A percentile compares a stretch with the other conserved stretches of the same genome.
Conservation (phyloP, 2,329 filamentous ascomycete species). For the Epichloe bromicola region DNA sequence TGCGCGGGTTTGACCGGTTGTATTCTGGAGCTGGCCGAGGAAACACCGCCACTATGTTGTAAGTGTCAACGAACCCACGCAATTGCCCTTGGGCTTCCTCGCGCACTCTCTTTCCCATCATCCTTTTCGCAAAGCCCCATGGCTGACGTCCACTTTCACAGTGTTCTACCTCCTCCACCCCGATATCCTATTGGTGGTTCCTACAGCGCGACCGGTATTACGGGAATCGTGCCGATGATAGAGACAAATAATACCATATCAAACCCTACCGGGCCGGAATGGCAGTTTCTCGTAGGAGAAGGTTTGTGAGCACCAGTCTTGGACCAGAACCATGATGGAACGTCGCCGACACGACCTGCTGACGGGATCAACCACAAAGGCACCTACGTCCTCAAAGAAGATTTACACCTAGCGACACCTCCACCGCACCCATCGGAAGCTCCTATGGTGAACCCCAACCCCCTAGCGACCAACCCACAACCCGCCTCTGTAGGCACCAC, state of each 20-base stretch:
- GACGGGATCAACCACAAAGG: conserved; percentile 35
- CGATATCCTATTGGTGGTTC: conserved; percentile 66
- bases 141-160: conserved; percentile 19
- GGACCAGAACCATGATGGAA: neutral
- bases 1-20: neutral
- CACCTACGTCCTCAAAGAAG: conserved; percentile 81
- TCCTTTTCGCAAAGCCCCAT: neutral
- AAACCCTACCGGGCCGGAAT: conserved; percentile 69
- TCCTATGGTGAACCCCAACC: conserved; percentile 76
- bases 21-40: neutral
- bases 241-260: conserved; percentile 88
- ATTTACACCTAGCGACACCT: conserved; percentile 82
- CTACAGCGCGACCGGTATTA: conserved; percentile 56
- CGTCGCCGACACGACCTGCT: conserved; percentile 1
- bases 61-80: conserved; percentile 5
- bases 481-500: conserved; percentile 80
- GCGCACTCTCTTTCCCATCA: neutral
- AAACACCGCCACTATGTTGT: conserved; percentile 14
- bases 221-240: conserved; percentile 60
- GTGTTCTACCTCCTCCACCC: conserved; percentile 75
- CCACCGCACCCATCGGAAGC: conserved; percentile 92
- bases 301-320: conserved; percentile 34
- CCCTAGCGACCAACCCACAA: conserved; percentile 70
- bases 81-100: neutral
- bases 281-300: conserved; percentile 87